Conservation (phyloP, 345 rosid species). For the Citrus inodora region DNA sequence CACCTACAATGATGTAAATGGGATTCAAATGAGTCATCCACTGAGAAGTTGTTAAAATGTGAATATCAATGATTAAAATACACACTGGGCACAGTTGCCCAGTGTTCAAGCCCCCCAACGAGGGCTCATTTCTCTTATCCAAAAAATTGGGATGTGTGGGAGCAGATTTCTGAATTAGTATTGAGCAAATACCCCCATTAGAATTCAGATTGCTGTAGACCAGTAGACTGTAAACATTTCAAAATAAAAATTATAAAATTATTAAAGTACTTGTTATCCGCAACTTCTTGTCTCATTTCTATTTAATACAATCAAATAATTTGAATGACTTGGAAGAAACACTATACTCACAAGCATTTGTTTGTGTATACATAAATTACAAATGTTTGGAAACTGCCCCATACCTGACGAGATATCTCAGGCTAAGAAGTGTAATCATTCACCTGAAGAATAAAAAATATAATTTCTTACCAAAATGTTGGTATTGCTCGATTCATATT, state of each 20-base stretch:
- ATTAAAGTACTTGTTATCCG: too few relatives aligned
- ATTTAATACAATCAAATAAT: neutral
- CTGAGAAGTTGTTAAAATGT: neutral
- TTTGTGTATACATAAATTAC: neutral
- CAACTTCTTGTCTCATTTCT: too few relatives aligned
- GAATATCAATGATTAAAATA: neutral
- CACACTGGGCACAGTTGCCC: neutral
- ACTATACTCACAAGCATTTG: neutral
- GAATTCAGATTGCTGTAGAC: too few relatives aligned
- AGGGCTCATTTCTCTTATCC: too few relatives aligned
- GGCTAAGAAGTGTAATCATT: conserved; percentile 64
- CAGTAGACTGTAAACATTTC: too few relatives aligned
- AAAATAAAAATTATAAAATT: too few relatives aligned
- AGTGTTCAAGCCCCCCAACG: too few relatives aligned
- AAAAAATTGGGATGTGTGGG: too few relatives aligned
- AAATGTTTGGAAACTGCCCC: neutral
- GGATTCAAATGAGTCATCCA: neutral
- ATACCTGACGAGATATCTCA: conserved; percentile 87
- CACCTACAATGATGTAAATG: conserved; percentile 37
- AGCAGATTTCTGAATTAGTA: too few relatives aligned
- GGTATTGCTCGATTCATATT: conserved; percentile 88
- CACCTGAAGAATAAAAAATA: conserved; percentile 40
- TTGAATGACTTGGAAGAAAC: neutral
- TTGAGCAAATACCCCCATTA: too few relatives aligned
- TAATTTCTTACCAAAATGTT: conserved; percentile 60